Evolutionary conservation across 2,329 filamentous ascomycete genomes (phyloP).

Genomic region (Aureobasidium subglaciale): DNA sequence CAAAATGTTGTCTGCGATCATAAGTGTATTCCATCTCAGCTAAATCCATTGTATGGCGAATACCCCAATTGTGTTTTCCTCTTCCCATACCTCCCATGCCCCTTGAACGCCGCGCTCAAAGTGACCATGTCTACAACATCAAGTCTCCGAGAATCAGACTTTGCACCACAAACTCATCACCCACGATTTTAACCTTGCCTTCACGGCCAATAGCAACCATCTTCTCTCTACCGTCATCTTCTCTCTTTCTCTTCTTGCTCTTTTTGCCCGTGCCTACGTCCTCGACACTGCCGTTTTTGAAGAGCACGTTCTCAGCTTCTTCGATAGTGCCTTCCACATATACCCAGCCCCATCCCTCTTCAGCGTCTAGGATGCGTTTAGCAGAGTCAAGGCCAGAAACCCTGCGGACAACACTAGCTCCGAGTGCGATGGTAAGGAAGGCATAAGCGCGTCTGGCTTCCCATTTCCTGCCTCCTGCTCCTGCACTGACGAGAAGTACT

Average conservation of each 20-base stretch:
- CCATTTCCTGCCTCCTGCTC: slow-evolving; percentile 44
- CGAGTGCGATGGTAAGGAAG: slow-evolving; percentile 73
- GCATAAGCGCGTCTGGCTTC: slow-evolving; percentile 64
- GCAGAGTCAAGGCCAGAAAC: slow-evolving; percentile 62
- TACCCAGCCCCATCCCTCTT: slow-evolving; percentile 64
- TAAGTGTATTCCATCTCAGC: too few relatives aligned
- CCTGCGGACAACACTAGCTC: slow-evolving; percentile 58
- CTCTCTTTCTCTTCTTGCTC: slow-evolving; percentile 2
- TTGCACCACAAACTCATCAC: slow-evolving; percentile 84
- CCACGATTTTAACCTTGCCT: slow-evolving; percentile 59
- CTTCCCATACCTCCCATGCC: too few relatives aligned
- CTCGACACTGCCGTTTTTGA: slow-evolving; percentile 23
- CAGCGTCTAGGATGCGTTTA: slow-evolving; percentile 48
- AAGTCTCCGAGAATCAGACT: slow-evolving; percentile 81
- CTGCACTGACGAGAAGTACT: slow-evolving; percentile 37
- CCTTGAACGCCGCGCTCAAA: neutral
- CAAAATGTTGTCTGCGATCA: too few relatives aligned
- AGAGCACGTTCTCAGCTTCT: slow-evolving; percentile 47
- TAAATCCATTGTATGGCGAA: too few relatives aligned
- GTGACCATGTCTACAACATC: slow-evolving; percentile 47
- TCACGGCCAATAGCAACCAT: slow-evolving; percentile 27
- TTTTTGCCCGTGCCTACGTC: neutral
- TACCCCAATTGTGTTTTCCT: too few relatives aligned
- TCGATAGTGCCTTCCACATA: slow-evolving; percentile 56
- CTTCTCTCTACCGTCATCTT: slow-evolving; percentile 27